A percentile compares a stretch with the other conserved stretches of the same genome.
Evolutionary conservation across 768 basidiomycete genomes (phyloP).

Genomic region (Amanita brunnescens): DNA sequence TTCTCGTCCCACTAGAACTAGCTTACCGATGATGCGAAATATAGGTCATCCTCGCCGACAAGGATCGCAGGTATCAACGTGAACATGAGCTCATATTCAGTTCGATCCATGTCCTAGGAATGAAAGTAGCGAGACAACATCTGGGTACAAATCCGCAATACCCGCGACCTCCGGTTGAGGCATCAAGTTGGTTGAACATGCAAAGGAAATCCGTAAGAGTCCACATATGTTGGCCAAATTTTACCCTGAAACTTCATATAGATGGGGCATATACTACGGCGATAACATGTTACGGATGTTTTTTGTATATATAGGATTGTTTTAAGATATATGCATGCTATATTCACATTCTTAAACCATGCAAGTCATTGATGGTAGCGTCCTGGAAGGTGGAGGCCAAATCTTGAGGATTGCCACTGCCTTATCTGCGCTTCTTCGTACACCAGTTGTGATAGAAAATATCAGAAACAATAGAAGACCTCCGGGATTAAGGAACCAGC

Average conservation of each 20-base stretch:
- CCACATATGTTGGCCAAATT: background rate
- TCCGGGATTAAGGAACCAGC: constrained; percentile 66
- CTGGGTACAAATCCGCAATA: constrained; percentile 39
- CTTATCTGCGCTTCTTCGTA: constrained; percentile 55
- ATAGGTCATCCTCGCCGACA: constrained; percentile 35
- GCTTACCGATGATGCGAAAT: background rate
- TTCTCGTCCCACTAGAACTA: background rate
- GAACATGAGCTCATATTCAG: constrained; percentile 82
- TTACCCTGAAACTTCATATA: background rate
- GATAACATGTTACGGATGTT: background rate
- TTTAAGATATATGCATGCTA: background rate
- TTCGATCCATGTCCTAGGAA: constrained; percentile 62
- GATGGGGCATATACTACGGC: constrained; percentile 1
- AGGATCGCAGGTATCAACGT: constrained; percentile 50
- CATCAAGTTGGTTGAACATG: constrained; percentile 62
- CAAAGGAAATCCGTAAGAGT: constrained; percentile 44
- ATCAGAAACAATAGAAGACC: constrained; percentile 50
- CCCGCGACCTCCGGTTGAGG: constrained; percentile 31
- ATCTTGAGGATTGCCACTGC: constrained; percentile 62
- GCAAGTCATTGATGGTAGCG: constrained; percentile 33
- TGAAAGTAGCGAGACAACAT: constrained; percentile 54
- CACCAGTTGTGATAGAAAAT: constrained; percentile 49
- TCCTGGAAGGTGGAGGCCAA: constrained; percentile 61
- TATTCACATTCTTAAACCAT: background rate
- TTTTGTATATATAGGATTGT: background rate